Conservation (phyloP, 306 rosid genomes). For the Carpinus fangiana region DNA sequence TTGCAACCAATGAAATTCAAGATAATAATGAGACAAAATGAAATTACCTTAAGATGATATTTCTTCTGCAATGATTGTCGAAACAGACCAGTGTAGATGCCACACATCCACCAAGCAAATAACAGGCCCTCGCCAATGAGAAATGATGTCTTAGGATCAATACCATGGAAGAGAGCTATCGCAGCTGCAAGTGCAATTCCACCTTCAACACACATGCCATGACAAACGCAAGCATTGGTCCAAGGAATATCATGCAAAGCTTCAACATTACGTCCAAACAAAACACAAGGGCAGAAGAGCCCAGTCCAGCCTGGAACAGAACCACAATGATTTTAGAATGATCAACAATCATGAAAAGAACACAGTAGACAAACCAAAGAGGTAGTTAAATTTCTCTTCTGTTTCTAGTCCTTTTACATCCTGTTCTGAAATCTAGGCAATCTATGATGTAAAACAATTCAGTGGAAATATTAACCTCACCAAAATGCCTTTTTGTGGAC, state of each 20-base stretch:
- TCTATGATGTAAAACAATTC: not conserved
- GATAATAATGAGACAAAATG: not conserved
- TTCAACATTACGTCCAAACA: constrained; percentile 71
- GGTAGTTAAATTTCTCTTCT: not conserved
- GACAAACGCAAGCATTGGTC: constrained; percentile 65
- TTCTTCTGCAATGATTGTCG: constrained; percentile 67
- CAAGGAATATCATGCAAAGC: constrained; percentile 54
- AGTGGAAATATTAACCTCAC: not conserved
- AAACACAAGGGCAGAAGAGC: constrained; percentile 70
- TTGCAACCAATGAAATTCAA: not conserved
- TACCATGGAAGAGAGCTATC: constrained; percentile 48
- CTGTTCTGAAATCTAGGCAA: not conserved
- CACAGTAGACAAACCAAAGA: not conserved
- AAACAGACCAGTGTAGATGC: constrained; percentile 71
- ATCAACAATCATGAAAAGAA: not conserved
- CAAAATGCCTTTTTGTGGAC: not conserved
- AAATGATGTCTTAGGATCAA: constrained; percentile 64
- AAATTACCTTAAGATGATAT: constrained; percentile 62
- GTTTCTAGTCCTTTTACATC: not conserved
- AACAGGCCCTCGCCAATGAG: constrained; percentile 62
- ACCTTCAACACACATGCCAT: constrained; percentile 69
- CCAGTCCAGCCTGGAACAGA: constrained; percentile 60
- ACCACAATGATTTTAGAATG: constrained; percentile 1
- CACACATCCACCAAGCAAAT: constrained; percentile 86
- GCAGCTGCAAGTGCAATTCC: constrained; percentile 60